Percentiles rank a stretch among this genome's conserved stretches.
Evolutionary conservation across 78 protist species (phyloP).

Genomic region (Dictyostelium capitatum): DNA sequence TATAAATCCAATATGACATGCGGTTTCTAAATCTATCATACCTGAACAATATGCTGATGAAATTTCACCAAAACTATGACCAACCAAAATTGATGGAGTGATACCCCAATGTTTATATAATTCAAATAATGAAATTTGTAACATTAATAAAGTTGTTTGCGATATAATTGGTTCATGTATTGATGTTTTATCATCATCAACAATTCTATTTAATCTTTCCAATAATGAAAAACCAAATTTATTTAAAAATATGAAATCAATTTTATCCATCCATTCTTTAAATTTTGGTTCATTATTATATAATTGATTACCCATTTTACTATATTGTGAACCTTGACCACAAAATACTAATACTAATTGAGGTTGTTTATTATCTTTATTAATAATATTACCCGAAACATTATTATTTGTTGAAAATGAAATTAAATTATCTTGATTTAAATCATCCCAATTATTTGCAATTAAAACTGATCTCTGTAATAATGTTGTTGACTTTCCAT

Average conservation of each 20-base stretch:
- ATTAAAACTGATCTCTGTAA: not conserved
- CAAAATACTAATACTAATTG: conserved; percentile 56
- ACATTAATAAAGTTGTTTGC: conserved; percentile 22
- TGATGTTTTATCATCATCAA: not conserved
- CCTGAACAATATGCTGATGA: conserved; percentile 46
- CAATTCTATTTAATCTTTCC: not conserved
- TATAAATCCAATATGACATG: conserved; percentile 6
- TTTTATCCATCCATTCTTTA: not conserved
- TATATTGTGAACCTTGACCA: conserved; percentile 82
- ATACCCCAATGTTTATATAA: conserved; percentile 17
- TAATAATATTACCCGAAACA: not conserved
- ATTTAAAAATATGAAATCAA: conserved; percentile 3
- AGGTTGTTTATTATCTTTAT: not conserved
- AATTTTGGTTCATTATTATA: conserved; percentile 16
- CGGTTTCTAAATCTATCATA: conserved; percentile 1
- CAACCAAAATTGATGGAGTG: conserved; percentile 2
- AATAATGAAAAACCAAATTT: not conserved
- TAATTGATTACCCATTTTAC: conserved; percentile 32
- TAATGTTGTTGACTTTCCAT: too few species aligned
- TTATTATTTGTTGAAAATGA: not conserved
- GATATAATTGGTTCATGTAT: conserved; percentile 24
- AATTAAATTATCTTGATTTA: not conserved
- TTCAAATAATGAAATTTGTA: not conserved
- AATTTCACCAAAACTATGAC: conserved; percentile 29
- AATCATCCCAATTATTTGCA: conserved; percentile 13